Evolutionary conservation across 2,329 filamentous ascomycete genomes (phyloP).

Genomic region (Drechslera avenae): DNA sequence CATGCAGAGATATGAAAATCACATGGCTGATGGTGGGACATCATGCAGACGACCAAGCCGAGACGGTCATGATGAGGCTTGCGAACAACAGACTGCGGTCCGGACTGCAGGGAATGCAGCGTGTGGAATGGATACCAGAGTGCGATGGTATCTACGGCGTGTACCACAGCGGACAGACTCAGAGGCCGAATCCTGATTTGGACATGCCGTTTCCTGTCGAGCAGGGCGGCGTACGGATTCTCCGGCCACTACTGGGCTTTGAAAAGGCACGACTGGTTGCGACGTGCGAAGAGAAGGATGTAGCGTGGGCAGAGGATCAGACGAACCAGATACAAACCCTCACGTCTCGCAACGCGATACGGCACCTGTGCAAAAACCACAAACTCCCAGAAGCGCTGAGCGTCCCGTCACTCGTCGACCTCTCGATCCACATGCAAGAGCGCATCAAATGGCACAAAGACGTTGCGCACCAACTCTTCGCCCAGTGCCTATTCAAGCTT

Average conservation of each 20-base stretch:
- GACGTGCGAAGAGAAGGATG: conserved; percentile 70
- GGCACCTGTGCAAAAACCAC: conserved; percentile 65
- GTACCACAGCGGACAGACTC: conserved; percentile 50
- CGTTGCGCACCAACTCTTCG: conserved; percentile 63
- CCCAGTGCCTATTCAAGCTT: conserved; percentile 53
- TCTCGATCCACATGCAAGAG: conserved; percentile 55
- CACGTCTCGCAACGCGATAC: conserved; percentile 80
- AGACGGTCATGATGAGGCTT: conserved; percentile 84
- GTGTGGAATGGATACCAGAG: conserved; percentile 75
- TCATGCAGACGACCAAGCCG: conserved; percentile 88
- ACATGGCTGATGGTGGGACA: conserved; percentile 77
- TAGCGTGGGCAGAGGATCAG: conserved; percentile 81
- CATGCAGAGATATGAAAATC: conserved; percentile 60
- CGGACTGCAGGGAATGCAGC: conserved; percentile 74
- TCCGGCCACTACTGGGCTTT: conserved; percentile 73
- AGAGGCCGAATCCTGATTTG: conserved; percentile 10
- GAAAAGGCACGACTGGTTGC: conserved; percentile 74
- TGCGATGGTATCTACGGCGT: conserved; percentile 76
- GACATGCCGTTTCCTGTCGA: conserved; percentile 55
- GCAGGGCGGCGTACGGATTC: conserved; percentile 67
- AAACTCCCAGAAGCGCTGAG: conserved; percentile 72
- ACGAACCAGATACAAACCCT: conserved; percentile 81
- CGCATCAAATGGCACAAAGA: conserved; percentile 58
- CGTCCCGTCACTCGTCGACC: conserved; percentile 61
- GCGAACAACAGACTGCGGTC: conserved; percentile 67